Evolutionary conservation across 2,329 filamentous ascomycete genomes (phyloP).

Genomic region (Magnaporthiopsis incrustans): DNA sequence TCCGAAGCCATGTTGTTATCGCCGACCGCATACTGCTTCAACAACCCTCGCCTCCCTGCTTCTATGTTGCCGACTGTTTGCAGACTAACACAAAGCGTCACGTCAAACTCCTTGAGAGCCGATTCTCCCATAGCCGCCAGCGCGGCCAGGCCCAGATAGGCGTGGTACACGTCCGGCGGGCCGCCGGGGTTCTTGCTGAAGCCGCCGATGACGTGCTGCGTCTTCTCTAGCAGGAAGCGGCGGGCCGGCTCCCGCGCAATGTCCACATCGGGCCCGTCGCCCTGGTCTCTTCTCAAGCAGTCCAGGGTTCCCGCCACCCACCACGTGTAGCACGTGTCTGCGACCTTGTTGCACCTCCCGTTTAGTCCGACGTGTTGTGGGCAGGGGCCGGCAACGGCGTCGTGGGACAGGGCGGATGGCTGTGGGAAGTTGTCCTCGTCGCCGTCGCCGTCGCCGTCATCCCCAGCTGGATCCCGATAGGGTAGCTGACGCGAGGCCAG

Average conservation of each 20-base stretch:
- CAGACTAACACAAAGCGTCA: constrained; percentile 65
- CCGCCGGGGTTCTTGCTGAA: constrained; percentile 66
- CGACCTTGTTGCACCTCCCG: constrained; percentile 81
- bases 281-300: constrained; percentile 34
- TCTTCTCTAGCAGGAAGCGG: constrained; percentile 76
- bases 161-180: constrained; percentile 76
- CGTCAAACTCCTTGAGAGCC: constrained; percentile 63
- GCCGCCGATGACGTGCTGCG: constrained; percentile 77
- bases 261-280: constrained; percentile 50
- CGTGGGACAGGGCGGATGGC: constrained; percentile 23
- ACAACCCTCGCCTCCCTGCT: constrained; percentile 32
- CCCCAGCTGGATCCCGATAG: constrained; percentile 38
- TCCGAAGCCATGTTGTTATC: neutral
- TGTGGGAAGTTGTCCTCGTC: constrained; percentile 22
- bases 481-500: constrained; percentile 51
- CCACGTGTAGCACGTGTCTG: constrained; percentile 94
- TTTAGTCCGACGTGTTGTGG: constrained; percentile 66
- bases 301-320: constrained; percentile 68
- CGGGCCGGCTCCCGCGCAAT: constrained; percentile 53
- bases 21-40: neutral
- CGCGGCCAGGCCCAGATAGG: constrained; percentile 77
- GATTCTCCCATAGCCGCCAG: constrained; percentile 66
- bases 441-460: constrained; percentile 31
- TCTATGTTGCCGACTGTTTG: constrained; percentile 45
- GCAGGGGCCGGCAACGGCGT: constrained; percentile 22